Conservation (phyloP, 371 early-diverging fungal species). For the Mortierella sp. region DNA sequence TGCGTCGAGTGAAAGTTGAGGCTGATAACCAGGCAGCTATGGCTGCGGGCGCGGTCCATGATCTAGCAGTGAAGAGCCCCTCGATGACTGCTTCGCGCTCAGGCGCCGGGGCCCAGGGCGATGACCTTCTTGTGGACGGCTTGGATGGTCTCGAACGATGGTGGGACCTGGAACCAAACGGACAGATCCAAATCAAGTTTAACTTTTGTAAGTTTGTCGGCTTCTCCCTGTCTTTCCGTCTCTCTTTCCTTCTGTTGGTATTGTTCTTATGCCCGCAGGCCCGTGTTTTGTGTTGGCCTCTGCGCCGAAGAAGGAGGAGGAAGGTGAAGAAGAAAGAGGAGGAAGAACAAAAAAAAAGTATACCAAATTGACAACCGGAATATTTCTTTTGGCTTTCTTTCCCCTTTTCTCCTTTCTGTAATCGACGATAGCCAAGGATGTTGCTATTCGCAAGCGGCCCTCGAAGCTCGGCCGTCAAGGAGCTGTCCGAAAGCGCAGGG, state of each 20-base stretch:
- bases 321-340: too few species aligned
- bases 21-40: conserved; percentile 65
- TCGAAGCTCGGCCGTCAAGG: conserved; percentile 81
- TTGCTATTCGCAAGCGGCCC: conserved; percentile 57
- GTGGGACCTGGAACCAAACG: conserved; percentile 93
- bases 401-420: too few species aligned
- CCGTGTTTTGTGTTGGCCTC: too few species aligned
- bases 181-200: conserved; percentile 79
- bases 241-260: too few species aligned
- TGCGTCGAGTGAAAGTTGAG: conserved; percentile 69
- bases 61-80: conserved; percentile 32
- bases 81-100: conserved; percentile 5
- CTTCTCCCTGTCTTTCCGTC: too few species aligned
- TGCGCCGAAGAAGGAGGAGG: too few species aligned
- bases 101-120: conserved; percentile 7
- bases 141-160: conserved; percentile 72
- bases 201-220: conserved; percentile 63
- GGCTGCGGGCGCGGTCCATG: conserved; percentile 54
- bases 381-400: too few species aligned
- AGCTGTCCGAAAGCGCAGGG: conserved; percentile 86
- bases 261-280: too few species aligned
- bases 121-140: conserved; percentile 2
- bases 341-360: too few species aligned
- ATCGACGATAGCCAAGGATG: conserved; percentile 39
- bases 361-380: too few species aligned